These are phyloP conservation scores for Zygoascus ofunaensis DNA, from an alignment of 805 yeast genomes.

Conservation along the genomic window DNA sequence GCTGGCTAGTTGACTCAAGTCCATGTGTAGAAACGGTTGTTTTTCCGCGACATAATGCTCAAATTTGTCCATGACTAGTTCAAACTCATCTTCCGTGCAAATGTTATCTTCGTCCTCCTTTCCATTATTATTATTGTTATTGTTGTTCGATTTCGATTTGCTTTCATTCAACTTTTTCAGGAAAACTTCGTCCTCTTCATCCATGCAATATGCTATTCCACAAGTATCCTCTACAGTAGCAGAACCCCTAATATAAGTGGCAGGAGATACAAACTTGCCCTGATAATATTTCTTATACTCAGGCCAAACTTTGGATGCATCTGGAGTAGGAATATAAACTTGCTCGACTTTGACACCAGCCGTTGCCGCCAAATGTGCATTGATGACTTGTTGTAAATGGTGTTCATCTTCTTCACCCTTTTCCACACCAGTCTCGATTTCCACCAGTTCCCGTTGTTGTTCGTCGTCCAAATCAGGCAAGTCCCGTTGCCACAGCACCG, in stretches of 20 bases:
- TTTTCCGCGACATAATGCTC: constrained; percentile 68
- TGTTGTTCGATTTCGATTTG: constrained; percentile 18
- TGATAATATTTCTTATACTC: constrained; percentile 67
- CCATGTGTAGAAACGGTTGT: constrained; percentile 84
- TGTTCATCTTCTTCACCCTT: constrained; percentile 96
- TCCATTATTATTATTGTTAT: constrained; percentile 14
- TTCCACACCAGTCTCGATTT: constrained; percentile 95
- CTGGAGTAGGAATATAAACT: constrained; percentile 92
- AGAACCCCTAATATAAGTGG: constrained; percentile 74
- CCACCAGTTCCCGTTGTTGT: constrained; percentile 76
- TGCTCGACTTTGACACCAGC: constrained; percentile 39
- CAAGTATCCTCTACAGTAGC: constrained; percentile 94
- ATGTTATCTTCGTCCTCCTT: constrained; percentile 9
- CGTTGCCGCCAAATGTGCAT: constrained; percentile 61
- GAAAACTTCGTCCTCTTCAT: constrained; percentile 75
- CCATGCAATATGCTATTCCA: constrained; percentile 82
- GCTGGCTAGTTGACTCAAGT: constrained; percentile 64
- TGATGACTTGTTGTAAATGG: constrained; percentile 85
- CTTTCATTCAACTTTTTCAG: constrained; percentile 37
- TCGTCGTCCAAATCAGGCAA: constrained; percentile 71
- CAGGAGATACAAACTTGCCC: constrained; percentile 61
- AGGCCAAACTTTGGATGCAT: constrained; percentile 74
- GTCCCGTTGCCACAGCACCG: constrained; percentile 67
- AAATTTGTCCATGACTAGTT: constrained; percentile 59
- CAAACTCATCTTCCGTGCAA: constrained; percentile 80